Percentiles rank a stretch among this genome's conserved stretches.
phyloP scores from a whole-genome alignment of 225 moss, liverwort and hornwort genomes.

The Thuidium tamariscinum region DNA sequence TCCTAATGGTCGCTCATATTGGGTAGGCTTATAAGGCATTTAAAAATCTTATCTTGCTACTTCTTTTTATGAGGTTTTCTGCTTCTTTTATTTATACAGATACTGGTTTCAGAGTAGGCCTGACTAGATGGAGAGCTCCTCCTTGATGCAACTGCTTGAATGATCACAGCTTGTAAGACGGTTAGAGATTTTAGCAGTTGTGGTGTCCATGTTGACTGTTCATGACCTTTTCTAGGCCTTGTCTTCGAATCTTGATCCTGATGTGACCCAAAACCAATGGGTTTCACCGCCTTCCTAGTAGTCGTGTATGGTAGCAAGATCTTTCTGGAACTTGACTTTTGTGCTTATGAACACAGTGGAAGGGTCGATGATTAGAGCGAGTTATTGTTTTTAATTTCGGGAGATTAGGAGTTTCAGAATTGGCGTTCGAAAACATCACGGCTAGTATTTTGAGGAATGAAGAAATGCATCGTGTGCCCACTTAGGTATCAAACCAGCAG shows the following conservation, averaged over 20 bases:
- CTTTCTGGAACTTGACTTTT: neutral
- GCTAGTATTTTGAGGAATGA: neutral
- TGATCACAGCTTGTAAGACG: neutral
- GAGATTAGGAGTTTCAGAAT: neutral
- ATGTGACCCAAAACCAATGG: neutral
- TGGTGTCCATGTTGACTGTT: neutral
- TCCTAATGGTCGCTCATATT: conserved; percentile 94
- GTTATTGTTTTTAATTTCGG: neutral
- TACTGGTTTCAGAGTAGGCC: neutral
- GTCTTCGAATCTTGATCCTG: neutral
- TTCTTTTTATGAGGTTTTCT: neutral
- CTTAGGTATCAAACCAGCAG: neutral
- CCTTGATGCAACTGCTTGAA: neutral
- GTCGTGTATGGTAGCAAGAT: neutral
- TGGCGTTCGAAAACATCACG: too few species aligned
- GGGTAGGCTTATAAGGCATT: conserved; percentile 78
- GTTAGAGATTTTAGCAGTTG: neutral
- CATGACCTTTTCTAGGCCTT: neutral
- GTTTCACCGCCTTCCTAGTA: neutral
- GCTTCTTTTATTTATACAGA: neutral
- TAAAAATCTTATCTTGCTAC: neutral
- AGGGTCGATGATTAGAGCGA: neutral
- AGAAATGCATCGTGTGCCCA: neutral
- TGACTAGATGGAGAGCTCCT: neutral
- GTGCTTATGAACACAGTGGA: neutral